phyloP scores from a whole-genome alignment of 2,329 filamentous ascomycete species.

The Neurospora crassa region DNA sequence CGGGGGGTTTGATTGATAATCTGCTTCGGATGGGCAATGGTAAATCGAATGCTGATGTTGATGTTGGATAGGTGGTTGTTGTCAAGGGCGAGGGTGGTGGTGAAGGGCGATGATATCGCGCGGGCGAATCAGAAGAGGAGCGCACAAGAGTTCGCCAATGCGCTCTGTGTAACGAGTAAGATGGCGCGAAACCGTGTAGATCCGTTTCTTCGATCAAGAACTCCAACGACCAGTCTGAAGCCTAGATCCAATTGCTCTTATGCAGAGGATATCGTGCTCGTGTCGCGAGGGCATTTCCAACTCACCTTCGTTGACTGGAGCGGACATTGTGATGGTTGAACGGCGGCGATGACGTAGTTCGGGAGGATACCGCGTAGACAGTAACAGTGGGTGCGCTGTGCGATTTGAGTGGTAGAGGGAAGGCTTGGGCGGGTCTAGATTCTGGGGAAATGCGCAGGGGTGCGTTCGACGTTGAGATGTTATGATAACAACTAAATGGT shows the following conservation, averaged over 20 bases:
- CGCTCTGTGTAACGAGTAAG: neutral
- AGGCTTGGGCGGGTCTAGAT: neutral
- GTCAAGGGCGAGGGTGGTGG: neutral
- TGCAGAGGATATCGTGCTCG: neutral
- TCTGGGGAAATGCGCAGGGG: neutral
- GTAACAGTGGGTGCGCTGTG: neutral
- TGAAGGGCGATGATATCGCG: neutral
- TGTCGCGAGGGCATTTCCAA: neutral
- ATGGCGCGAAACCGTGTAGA: neutral
- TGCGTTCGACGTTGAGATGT: neutral
- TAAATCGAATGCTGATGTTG: neutral
- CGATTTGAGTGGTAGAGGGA: neutral
- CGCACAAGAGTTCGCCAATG: neutral
- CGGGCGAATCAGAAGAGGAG: neutral
- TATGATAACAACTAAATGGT: neutral
- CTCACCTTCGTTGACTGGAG: conserved; percentile 18
- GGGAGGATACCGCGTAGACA: neutral
- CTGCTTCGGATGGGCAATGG: neutral
- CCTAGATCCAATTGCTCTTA: neutral
- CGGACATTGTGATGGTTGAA: conserved; percentile 14
- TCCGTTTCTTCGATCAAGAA: neutral
- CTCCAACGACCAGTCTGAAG: neutral
- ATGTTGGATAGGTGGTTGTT: neutral
- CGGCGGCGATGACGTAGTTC: conserved; percentile 17
- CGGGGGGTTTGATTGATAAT: neutral